phyloP scores from a whole-genome alignment of 192 early-diverging fungal genomes.

The Entomortierella lignicola region DNA sequence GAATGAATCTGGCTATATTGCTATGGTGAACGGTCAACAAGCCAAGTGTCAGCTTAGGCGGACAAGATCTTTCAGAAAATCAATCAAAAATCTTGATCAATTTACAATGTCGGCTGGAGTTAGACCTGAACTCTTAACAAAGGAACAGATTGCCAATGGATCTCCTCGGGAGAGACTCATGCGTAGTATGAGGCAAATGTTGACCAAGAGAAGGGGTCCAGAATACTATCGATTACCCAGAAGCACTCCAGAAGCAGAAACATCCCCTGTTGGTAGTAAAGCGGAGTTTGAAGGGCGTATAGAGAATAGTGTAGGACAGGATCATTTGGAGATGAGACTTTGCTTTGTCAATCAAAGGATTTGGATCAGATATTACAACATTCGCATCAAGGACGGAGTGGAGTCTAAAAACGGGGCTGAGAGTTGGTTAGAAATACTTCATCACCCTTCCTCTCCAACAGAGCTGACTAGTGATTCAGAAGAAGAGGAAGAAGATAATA shows the following conservation, averaged over 20 bases:
- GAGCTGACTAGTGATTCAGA: constrained; percentile 14
- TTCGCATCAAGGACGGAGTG: constrained; percentile 34
- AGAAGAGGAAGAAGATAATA: constrained; percentile 1
- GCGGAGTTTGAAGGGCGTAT: constrained; percentile 4
- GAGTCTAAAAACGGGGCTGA: constrained; percentile 46
- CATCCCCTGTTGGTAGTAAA: not conserved
- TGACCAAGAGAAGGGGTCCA: constrained; percentile 3
- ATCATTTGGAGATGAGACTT: constrained; percentile 44
- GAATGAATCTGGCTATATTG: not conserved
- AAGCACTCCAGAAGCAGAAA: constrained; percentile 13
- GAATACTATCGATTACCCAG: constrained; percentile 37
- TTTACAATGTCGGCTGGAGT: constrained; percentile 44
- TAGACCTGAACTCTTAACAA: constrained; percentile 28
- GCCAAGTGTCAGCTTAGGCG: constrained; percentile 17
- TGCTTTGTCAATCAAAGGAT: constrained; percentile 20
- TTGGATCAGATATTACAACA: constrained; percentile 48
- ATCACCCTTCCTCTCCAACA: constrained; percentile 1
- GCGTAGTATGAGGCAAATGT: constrained; percentile 20
- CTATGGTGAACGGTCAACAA: constrained; percentile 1
- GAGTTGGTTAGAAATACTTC: constrained; percentile 36
- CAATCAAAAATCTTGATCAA: constrained; percentile 29
- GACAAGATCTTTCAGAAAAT: constrained; percentile 22
- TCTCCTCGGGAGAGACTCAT: constrained; percentile 21
- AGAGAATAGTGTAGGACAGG: constrained; percentile 15
- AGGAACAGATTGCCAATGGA: constrained; percentile 13